Percentiles rank a stretch among this genome's conserved stretches.
Evolutionary conservation across 345 rosid genomes (phyloP).

Genomic region (Eucalyptus rudis): DNA sequence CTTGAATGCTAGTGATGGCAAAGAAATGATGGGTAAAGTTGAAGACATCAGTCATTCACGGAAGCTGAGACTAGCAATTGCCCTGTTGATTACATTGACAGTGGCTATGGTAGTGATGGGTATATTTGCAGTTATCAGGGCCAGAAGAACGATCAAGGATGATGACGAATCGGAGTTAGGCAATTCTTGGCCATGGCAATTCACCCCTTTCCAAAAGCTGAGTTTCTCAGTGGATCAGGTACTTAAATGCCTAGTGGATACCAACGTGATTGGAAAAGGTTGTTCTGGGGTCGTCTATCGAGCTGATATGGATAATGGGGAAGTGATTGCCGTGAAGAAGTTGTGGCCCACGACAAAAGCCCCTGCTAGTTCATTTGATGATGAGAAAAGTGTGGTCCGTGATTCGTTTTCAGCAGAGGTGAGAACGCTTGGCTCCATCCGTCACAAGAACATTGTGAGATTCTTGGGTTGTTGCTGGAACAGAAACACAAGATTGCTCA

Average conservation of each 20-base stretch:
- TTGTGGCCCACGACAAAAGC: conserved; percentile 54
- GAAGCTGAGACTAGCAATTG: conserved; percentile 67
- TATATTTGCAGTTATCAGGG: conserved; percentile 45
- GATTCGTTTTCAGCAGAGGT: conserved; percentile 95
- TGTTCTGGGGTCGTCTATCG: conserved; percentile 89
- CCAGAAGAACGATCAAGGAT: conserved; percentile 28
- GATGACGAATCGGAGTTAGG: conserved; percentile 72
- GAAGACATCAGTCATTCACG: conserved; percentile 17
- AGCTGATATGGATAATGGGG: conserved; percentile 75
- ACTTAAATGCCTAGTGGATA: conserved; percentile 64
- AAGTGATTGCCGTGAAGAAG: conserved; percentile 90
- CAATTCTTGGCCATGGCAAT: conserved; percentile 89
- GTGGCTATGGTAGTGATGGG: conserved; percentile 68
- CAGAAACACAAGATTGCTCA: conserved; percentile 55
- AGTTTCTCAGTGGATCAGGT: conserved; percentile 80
- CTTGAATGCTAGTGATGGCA: conserved; percentile 11
- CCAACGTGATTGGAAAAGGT: conserved; percentile 87
- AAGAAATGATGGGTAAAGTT: conserved; percentile 6
- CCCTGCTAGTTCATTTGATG: conserved; percentile 17
- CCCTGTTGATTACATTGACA: conserved; percentile 53
- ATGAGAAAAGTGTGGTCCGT: conserved; percentile 46
- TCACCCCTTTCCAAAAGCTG: conserved; percentile 93
- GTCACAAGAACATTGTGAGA: conserved; percentile 92
- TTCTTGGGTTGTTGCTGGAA: conserved; percentile 96
- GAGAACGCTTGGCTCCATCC: conserved; percentile 76